Base-by-base conservation (phyloP, 768 basidiomycete species). In the Russula sp. region DNA sequence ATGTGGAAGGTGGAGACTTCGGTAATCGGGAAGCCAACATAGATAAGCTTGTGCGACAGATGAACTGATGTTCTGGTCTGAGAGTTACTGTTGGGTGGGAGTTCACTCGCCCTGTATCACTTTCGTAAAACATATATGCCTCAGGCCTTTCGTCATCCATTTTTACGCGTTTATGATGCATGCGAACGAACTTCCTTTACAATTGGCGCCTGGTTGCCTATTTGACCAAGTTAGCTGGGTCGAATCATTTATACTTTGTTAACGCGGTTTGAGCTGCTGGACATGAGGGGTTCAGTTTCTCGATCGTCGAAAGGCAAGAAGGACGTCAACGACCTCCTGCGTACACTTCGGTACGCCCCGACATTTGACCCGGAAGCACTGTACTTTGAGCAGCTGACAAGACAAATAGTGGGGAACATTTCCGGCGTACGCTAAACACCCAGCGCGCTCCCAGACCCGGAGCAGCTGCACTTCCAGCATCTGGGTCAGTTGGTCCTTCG, bases 21-120 rank as follows among this genome's bases (percentile, higher is more conserved):
- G 97, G 97, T 77, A 87, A 98, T 82, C 88, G 97, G 75, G 96
- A 98, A 79, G 79, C 79, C 71, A 91, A 91, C 83, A 98, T 99
- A 83, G 96, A 97, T 86, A 89, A 88, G 77, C 93, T 98, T 77
- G 85, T 99, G 77, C 83, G 93, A 62, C 89, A 93, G 79, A 94
- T 94, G 91, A 94, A 94, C 79, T 94, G 72, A 77, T 40, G 31
- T 57, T 18, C 32, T 55, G 18, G 58, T 32, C 18, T 44, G 18
- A n/a, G 52, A 10, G 47, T 59, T 35, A 40, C 40, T 44, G 62
- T 55, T 55, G 63, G 58, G 63, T 64, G 54, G 48, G 58, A 55
- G 45, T 20, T 40, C 22, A 32, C 7, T 64, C 31, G 48, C 45
- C 34, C 16, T 60, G 59, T 68, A 75, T 72, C 71, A 71, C 51